Evolutionary conservation across 2,329 filamentous ascomycete genomes (phyloP).

Genomic region (Grosmannia clavigera): DNA sequence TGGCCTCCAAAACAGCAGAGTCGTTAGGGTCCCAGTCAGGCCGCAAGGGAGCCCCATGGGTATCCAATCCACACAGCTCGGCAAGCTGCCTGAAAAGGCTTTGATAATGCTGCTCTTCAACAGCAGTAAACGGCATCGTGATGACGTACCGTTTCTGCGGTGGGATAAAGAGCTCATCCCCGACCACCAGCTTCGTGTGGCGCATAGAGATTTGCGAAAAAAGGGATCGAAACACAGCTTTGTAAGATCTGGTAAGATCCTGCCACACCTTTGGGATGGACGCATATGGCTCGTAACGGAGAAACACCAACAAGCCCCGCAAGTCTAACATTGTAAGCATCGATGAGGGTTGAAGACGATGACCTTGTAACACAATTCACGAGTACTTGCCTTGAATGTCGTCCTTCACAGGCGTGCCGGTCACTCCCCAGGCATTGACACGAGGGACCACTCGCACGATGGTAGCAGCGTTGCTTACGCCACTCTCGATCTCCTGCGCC

Average conservation of each 20-base stretch:
- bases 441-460: constrained; percentile 72
- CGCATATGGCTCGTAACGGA: constrained; percentile 66
- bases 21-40: constrained; percentile 55
- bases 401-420: constrained; percentile 78
- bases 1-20: constrained; percentile 45
- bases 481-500: constrained; percentile 88
- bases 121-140: constrained; percentile 75
- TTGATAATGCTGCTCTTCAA: constrained; percentile 84
- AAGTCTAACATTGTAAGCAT: constrained; percentile 41
- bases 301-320: constrained; percentile 67
- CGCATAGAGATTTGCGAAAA: constrained; percentile 65
- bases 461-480: constrained; percentile 69
- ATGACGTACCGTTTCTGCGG: constrained; percentile 77
- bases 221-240: constrained; percentile 51
- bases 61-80: constrained; percentile 52
- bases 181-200: constrained; percentile 73
- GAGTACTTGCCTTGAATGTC: constrained; percentile 19
- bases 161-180: constrained; percentile 67
- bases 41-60: constrained; percentile 47
- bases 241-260: constrained; percentile 47
- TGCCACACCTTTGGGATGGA: constrained; percentile 54
- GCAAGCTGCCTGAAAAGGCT: constrained; percentile 66
- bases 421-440: constrained; percentile 82
- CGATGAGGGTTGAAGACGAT: neutral
- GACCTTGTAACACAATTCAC: neutral